These are phyloP conservation scores for Curvularia sp. DNA, from an alignment of 2,329 filamentous ascomycete genomes.

Conservation along the genomic window DNA sequence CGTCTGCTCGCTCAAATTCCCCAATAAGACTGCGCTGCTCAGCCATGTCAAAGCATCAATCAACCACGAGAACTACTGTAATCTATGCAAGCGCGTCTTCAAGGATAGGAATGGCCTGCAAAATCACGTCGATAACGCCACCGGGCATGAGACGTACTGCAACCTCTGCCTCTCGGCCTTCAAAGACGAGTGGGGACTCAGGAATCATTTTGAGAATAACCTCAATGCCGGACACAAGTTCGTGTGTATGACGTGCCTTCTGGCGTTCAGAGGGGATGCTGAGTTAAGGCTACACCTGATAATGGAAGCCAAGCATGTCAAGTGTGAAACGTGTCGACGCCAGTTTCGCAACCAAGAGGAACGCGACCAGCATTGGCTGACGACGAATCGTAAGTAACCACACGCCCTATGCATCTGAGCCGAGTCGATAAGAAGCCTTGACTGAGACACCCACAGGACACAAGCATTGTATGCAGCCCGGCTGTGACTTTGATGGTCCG, in stretches of 20 bases:
- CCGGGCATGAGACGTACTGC: constrained; percentile 39
- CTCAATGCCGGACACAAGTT: constrained; percentile 36
- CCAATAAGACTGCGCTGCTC: constrained; percentile 32
- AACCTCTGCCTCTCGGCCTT: constrained; percentile 47
- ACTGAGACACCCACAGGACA: constrained; percentile 28
- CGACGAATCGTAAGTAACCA: constrained; percentile 32
- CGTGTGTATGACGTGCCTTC: constrained; percentile 38
- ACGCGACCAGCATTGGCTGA: constrained; percentile 44
- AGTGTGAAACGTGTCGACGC: constrained; percentile 38
- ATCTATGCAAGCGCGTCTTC: constrained; percentile 46
- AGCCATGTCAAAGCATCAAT: constrained; percentile 37
- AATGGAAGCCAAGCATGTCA: constrained; percentile 37
- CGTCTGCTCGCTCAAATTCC: constrained; percentile 36
- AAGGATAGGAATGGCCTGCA: constrained; percentile 45
- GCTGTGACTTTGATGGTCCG: constrained; percentile 42
- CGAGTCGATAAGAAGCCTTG: not conserved
- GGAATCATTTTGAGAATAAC: constrained; percentile 47
- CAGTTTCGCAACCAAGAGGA: constrained; percentile 40
- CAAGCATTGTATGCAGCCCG: constrained; percentile 43
- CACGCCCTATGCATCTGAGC: not conserved
- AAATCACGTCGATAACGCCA: constrained; percentile 44
- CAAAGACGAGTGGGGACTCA: constrained; percentile 41
- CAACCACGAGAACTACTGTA: constrained; percentile 44
- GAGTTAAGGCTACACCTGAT: constrained; percentile 37
- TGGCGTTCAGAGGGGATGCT: constrained; percentile 30